Evolutionary conservation across 805 yeast species (phyloP), one percentile per base, ranked within the genome.

Genomic region (Candida namnaoensis): DNA sequence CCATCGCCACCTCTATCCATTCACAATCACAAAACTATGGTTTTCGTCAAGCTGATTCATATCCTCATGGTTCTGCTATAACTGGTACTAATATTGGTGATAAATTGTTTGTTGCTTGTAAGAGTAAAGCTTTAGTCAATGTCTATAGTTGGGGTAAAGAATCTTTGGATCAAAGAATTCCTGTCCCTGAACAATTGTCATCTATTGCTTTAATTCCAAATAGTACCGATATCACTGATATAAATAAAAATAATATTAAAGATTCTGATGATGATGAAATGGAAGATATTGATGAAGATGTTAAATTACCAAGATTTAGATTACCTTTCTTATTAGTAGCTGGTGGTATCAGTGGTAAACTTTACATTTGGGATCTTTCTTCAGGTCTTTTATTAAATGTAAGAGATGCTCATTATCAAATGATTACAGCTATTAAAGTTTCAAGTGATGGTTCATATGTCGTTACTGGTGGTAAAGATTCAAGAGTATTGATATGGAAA

Each of bases 341-440:
- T 36, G 88, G 91, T 45, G 71, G 93, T 41, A 56, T 67, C 44
- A 54, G 81, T n/a, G 98, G 98, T 11, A 75, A 80, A 48, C 47
- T 93, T 13, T 84, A 84, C 54, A 60, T 90, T 1, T 91, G 98
- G 98, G 95, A 88, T 51, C 56, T 90, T 40, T 60, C 71, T 9
- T 82, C 93, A 2, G 98, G 98, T 0, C 62, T 76, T 24, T 67
- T 93, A 38, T 54, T 90, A 24, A 68, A 75, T 38, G 95, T 78
- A 5, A 78, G 77, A 53, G 90, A 85, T 39, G 81, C 87, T 1
- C 98, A 91, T 63, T 91, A 87, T 59, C 97, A 91, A 61, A 68
- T 72, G 7, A 72, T 88, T 7, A 71, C 81, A 0, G 70, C 68
- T 30, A 57, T 91, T 32, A 70, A 68, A 47, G 77, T 84, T 51